These are phyloP conservation scores for Saccharomycopsis capsularis DNA, from an alignment of 805 yeast species.

Conservation along the genomic window DNA sequence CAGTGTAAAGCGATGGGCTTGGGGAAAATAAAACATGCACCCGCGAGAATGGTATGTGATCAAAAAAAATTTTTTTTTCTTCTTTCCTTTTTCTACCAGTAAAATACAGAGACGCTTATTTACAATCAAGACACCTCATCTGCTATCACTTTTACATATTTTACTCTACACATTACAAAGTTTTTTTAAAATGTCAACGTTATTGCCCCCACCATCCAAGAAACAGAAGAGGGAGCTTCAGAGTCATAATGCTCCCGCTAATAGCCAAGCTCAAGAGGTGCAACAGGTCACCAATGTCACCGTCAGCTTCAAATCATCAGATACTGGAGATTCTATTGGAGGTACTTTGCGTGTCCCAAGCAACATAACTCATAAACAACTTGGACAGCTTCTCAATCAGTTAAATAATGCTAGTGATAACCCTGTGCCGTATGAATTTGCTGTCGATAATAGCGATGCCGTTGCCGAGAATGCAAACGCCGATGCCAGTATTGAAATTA, in stretches of 20 bases:
- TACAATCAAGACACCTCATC: too few relatives aligned
- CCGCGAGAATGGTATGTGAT: too few relatives aligned
- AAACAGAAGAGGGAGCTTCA: slow-evolving; percentile 82
- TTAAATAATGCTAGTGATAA: slow-evolving; percentile 65
- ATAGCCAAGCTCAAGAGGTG: slow-evolving; percentile 69
- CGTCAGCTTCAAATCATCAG: slow-evolving; percentile 86
- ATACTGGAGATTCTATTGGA: slow-evolving; percentile 81
- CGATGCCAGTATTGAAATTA: slow-evolving; percentile 79
- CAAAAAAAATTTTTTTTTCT: too few relatives aligned
- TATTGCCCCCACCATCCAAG: slow-evolving; percentile 89
- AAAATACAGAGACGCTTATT: too few relatives aligned
- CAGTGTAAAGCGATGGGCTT: too few relatives aligned
- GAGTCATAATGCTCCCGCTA: slow-evolving; percentile 37
- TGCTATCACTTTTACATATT: too few relatives aligned
- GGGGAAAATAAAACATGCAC: too few relatives aligned
- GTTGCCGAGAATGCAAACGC: slow-evolving; percentile 31
- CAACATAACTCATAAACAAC: slow-evolving; percentile 71
- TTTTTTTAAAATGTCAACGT: slow-evolving; percentile 87
- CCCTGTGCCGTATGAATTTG: slow-evolving; percentile 84
- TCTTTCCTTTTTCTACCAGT: too few relatives aligned
- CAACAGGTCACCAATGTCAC: slow-evolving; percentile 79
- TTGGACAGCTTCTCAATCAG: slow-evolving; percentile 82
- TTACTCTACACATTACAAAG: too few relatives aligned
- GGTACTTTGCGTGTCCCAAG: slow-evolving; percentile 91
- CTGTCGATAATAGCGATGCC: slow-evolving; percentile 43